Percentiles rank a stretch among this genome's conserved stretches.
These are phyloP conservation scores for Nakazawaea wyomingensis DNA, from an alignment of 805 yeast species.

Conservation along the genomic window DNA sequence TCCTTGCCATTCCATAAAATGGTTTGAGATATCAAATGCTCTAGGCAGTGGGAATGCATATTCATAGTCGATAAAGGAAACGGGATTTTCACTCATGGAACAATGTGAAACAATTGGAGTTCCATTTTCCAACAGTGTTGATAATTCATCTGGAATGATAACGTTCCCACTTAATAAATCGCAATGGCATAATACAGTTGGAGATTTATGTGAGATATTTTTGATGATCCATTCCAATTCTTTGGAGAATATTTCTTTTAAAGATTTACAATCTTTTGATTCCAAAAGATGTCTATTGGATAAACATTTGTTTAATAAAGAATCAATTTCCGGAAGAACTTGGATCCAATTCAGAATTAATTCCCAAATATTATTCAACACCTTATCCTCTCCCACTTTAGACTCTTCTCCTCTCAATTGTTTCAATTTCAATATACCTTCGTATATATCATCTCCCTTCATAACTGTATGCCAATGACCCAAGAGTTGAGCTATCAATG, in stretches of 20 bases:
- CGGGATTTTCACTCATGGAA: constrained; percentile 27
- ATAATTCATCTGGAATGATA: constrained; percentile 44
- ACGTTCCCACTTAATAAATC: constrained; percentile 74
- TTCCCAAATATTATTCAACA: constrained; percentile 50
- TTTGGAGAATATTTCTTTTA: constrained; percentile 32
- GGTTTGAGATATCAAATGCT: constrained; percentile 71
- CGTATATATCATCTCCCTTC: constrained; percentile 39
- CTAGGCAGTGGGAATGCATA: constrained; percentile 69
- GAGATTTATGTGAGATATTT: constrained; percentile 39
- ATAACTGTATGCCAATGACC: constrained; percentile 67
- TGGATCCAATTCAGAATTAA: constrained; percentile 58
- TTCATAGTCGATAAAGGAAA: constrained; percentile 66
- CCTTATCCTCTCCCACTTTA: constrained; percentile 21
- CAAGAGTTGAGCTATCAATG: constrained; percentile 56
- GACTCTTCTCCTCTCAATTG: constrained; percentile 17
- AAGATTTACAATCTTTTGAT: constrained; percentile 9
- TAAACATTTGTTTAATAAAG: constrained; percentile 31
- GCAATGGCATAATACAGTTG: constrained; percentile 61
- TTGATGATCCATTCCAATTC: constrained; percentile 55
- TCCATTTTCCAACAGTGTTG: constrained; percentile 11
- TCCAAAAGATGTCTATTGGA: constrained; percentile 26
- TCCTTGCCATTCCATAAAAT: constrained; percentile 80
- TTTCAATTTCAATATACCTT: constrained; percentile 37
- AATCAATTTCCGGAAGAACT: constrained; percentile 48
- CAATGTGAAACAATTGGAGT: constrained; percentile 7